phyloP scores from a whole-genome alignment of 805 yeast genomes.

The Diddensiella transvaalensis region DNA sequence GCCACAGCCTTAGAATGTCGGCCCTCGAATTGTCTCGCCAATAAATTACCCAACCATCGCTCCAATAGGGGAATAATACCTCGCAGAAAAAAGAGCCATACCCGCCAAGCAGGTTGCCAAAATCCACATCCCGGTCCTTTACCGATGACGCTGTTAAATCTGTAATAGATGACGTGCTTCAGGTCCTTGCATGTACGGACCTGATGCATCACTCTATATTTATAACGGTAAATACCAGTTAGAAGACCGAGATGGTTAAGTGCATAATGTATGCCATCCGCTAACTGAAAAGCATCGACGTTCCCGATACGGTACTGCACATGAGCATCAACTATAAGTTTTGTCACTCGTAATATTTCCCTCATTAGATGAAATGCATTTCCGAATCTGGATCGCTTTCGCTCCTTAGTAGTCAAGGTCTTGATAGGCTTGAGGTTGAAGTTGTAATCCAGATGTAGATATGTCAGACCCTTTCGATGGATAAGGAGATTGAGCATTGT shows the following conservation, averaged over 20 bases:
- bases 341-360: conserved; percentile 79
- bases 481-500: conserved; percentile 87
- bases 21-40: conserved; percentile 95
- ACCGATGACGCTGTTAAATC: conserved; percentile 82
- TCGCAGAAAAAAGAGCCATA: conserved; percentile 88
- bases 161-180: conserved; percentile 83
- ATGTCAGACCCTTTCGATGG: conserved; percentile 87
- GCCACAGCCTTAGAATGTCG: conserved; percentile 87
- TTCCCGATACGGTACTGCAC: conserved; percentile 87
- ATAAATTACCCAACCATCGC: conserved; percentile 88
- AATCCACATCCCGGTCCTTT: conserved; percentile 99
- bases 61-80: conserved; percentile 90
- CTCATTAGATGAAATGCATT: conserved; percentile 92
- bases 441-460: conserved; percentile 90
- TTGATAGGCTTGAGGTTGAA: conserved; percentile 95
- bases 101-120: conserved; percentile 99
- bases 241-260: conserved; percentile 92
- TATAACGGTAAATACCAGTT: conserved; percentile 94
- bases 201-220: conserved; percentile 97
- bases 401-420: conserved; percentile 91
- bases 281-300: conserved; percentile 87
- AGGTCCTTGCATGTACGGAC: conserved; percentile 93
- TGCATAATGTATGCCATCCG: conserved; percentile 90
- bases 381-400: conserved; percentile 94
- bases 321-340: conserved; percentile 88